Base-by-base conservation (phyloP, 768 basidiomycete species). In the Termitomyces eurrhizus region DNA sequence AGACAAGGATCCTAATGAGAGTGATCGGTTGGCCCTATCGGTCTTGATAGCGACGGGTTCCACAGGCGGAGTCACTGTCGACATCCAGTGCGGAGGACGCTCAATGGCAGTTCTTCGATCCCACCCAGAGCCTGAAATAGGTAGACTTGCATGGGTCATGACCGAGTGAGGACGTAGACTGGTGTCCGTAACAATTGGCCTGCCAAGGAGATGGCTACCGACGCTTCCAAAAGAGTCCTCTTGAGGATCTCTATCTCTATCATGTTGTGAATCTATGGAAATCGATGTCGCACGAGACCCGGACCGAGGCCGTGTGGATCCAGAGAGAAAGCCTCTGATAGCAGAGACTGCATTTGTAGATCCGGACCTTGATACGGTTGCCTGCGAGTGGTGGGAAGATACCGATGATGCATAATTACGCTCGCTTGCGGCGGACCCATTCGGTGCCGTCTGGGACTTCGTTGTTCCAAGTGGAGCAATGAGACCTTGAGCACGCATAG, bases 401-500 rank as follows among this genome's bases (percentile, higher is more conserved):
- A 79, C 68, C 13, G 79, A 80, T 39, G 83, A 75, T 7, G 78
- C 79, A 65, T 82, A 81, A 39, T 74, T 72, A n/a, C 72, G 72
- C 66, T 73, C 72, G 61, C 65, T 55, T 44, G 60, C 39, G 16
- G 41, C 55, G 33, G 41, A 36, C 21, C 55, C 60, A 59, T 74
- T 69, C 63, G 13, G 74, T 69, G 54, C 67, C 39, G 29, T 58
- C 49, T 53, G 33, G n/a, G 68, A 56, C 42, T 60, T 67, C 51
- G 61, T 49, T 26, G 67, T 57, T 21, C 70, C 70, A 56, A 72
- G 71, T 32, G 77, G 77, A 33, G 76, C 75, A 63, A 78, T 75
- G 56, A 85, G 72, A n/a, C 82, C 85, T 65, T 90, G 88, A 36
- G 84, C 78, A 52, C 86, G 86, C 79, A 92, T 90, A 35, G 88